Evolutionary conservation across 306 rosid species (phyloP).

Genomic region (Echinosophora koreensis): DNA sequence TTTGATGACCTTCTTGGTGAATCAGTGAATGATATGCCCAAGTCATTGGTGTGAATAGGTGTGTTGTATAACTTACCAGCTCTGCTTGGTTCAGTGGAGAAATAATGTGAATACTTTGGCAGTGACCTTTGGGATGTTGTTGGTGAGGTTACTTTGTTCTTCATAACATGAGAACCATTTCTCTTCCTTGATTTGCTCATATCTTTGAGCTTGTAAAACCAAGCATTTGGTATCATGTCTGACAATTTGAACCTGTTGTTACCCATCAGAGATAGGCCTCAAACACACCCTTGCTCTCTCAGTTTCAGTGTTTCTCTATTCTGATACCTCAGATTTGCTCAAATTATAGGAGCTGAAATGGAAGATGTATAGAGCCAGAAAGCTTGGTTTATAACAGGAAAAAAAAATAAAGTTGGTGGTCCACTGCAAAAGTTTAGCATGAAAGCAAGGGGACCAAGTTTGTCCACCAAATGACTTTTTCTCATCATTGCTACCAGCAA

Average conservation of each 20-base stretch:
- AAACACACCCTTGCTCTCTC: conserved; percentile 30
- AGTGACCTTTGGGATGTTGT: conserved; percentile 59
- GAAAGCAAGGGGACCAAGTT: conserved; percentile 59
- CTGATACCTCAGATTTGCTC: conserved; percentile 39
- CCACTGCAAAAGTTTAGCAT: conserved; percentile 52
- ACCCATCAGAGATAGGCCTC: conserved; percentile 65
- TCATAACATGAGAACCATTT: conserved; percentile 54
- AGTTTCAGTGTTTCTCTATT: conserved; percentile 40
- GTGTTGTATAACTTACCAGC: conserved; percentile 58
- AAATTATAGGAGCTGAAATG: conserved; percentile 38
- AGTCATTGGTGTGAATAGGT: conserved; percentile 52
- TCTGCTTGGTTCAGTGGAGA: conserved; percentile 52
- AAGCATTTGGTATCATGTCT: conserved; percentile 96
- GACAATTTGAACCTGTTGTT: conserved; percentile 83
- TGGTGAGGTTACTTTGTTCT: conserved; percentile 59
- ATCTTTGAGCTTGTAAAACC: conserved; percentile 96
- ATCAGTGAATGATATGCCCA: conserved; percentile 59
- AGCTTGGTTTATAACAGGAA: conserved; percentile 44
- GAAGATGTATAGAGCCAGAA: conserved; percentile 44
- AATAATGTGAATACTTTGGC: conserved; percentile 54
- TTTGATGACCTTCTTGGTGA: conserved; percentile 76
- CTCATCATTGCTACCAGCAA: conserved; percentile 60
- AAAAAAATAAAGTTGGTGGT: conserved; percentile 48
- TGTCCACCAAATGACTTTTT: conserved; percentile 57
- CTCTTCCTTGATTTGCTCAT: conserved; percentile 74